Percentiles rank a stretch among this genome's conserved stretches.
Evolutionary conservation across 129 eudicot genomes (phyloP).

Genomic region (Helichrysum umbraculigerum): DNA sequence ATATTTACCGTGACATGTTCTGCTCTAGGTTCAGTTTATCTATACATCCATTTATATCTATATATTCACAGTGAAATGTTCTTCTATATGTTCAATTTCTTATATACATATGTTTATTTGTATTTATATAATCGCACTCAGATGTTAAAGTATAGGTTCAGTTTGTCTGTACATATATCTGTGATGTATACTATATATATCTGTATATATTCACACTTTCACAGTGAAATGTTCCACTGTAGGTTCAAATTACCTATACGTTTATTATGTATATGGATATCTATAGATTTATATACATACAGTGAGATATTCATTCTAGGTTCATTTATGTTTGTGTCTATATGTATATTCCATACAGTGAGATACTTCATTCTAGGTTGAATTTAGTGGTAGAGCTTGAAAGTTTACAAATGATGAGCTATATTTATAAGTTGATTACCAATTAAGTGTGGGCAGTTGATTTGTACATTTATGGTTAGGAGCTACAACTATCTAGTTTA

Average conservation of each 20-base stretch:
- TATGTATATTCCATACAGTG: background rate
- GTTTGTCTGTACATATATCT: too few species aligned
- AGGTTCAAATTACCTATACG: background rate
- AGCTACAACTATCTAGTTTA: too few species aligned
- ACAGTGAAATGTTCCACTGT: background rate
- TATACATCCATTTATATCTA: background rate
- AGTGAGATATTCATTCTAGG: background rate
- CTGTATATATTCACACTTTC: background rate
- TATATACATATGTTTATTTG: too few species aligned
- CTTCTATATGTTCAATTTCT: background rate
- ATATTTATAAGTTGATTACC: background rate
- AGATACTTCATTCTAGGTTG: background rate
- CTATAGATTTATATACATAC: background rate
- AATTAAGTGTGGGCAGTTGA: background rate
- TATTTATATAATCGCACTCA: background rate
- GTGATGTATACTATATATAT: too few species aligned
- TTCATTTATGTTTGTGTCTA: background rate
- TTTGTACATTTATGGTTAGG: background rate
- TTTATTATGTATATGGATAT: background rate
- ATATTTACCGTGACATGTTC: background rate
- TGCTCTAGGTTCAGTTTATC: background rate
- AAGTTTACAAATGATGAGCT: background rate
- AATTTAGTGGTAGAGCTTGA: background rate
- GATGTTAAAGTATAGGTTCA: background rate
- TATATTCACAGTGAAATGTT: background rate